Base-by-base conservation (phyloP, 2,329 filamentous ascomycete genomes). In the Penicillium sp. region DNA sequence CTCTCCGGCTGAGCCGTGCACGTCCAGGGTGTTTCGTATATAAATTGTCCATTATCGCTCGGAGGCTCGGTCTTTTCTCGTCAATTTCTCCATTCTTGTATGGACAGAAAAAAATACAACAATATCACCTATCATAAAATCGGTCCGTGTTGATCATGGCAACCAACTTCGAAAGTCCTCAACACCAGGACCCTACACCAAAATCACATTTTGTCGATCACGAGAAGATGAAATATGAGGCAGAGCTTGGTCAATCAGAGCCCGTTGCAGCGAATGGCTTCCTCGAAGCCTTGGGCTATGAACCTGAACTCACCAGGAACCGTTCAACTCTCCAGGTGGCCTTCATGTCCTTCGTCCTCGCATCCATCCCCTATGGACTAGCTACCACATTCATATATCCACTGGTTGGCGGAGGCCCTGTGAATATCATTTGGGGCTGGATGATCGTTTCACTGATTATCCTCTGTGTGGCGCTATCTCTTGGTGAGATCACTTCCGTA, bases 351-450 rank as follows among this genome's bases (percentile, higher is more conserved):
- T 90, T 90, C 70, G 87, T 87, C 56, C 90, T 90, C 73, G 90
- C 90, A 84, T 87, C 87, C 5, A 86, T 87, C 10, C 86, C 86
- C 0, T 88, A 87, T 65, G 87, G 87, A 45, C 77, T 89, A 35
- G 83, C 80, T 7, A 89, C 88, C 2, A 90, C 88, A 0, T 79
- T 90, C 64, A 86, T 84, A 74, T 87, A 89, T 69, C 85, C 85
- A 20, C 78, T 90, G 88, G 83, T 83, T 10, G 86, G 89, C 69
- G 88, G 88, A 17, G 86, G 89, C 69, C 81, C 82, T 17, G 87
- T 90, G n/a, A 89, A 87, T 35, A 82, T 90, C 39, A 76, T 91
- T 60, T 91, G 86, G 82, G 89, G 88, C 45, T 90, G 84, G 85
- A 79, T 89, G 17, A 71, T 88, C 38, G 82, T 90, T 15, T 86